Base-by-base conservation (phyloP, 306 rosid species). In the Vigna reflexopilosa region DNA sequence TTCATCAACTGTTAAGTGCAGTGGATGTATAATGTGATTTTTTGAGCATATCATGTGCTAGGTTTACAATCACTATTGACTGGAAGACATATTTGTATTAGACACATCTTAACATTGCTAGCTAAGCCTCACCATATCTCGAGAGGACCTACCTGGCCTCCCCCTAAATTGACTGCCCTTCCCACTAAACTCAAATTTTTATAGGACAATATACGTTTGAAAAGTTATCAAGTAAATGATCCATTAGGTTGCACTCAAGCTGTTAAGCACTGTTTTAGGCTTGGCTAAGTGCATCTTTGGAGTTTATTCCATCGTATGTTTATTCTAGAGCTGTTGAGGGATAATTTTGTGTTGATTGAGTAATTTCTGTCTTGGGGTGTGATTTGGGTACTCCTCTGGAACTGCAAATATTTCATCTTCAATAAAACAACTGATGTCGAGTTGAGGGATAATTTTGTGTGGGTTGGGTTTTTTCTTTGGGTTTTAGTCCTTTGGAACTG, bases 191-290 rank as follows among this genome's bases (percentile, higher is more conserved):
- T 62, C 19, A 22, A 63, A 63, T 51, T 50, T 16, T 45, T 32
- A 11, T n/a, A 56, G 13, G 34, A 30, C 28, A 19, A 17, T 47
- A 17, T 34, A 48, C 36, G 55, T 34, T 54, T 32, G 54, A 62
- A 9, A 59, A 9, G 59, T 55, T 34, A 44, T 77, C 61, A 6
- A 16, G 77, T 26, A 45, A n/a, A 42, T 28, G 48, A 32, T 16
- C 24, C 57, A 57, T 52, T 75, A 22, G 59, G 42, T 44, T 48
- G 78, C 61, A 65, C 75, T 75, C 62, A 38, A 73, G 72, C 36
- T 20, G 44, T 50, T 70, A 50, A 42, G 55, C 47, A 19, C 42
- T 67, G 56, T 28, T n/a, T 30, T 58, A 30, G 50, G 55, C 16
- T 3, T 28, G 8, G 20, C 22, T 32, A 71, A 48, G 57, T 65